Percentiles rank a stretch among this genome's conserved stretches.
Evolutionary conservation across 768 basidiomycete species (phyloP).

Genomic region (Boletus bicolor): DNA sequence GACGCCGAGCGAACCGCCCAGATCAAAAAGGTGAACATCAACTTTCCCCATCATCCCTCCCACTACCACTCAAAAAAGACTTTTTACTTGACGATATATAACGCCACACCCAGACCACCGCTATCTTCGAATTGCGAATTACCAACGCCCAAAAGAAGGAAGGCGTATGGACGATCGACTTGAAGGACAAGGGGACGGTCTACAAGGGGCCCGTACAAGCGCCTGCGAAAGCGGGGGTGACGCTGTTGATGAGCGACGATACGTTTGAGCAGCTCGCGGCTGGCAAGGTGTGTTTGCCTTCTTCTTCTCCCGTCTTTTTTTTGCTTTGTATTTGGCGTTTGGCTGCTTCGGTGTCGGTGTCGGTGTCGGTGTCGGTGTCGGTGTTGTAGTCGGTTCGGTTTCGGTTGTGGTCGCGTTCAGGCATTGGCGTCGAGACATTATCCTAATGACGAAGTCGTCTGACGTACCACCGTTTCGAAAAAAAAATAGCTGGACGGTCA

Average conservation of each 20-base stretch:
- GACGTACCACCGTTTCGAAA: too few relatives aligned
- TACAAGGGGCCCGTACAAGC: conserved; percentile 57
- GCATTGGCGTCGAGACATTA: too few relatives aligned
- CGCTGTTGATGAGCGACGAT: conserved; percentile 74
- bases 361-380: too few relatives aligned
- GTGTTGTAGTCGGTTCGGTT: too few relatives aligned
- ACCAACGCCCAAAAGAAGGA: conserved; percentile 70
- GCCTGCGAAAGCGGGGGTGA: conserved; percentile 74
- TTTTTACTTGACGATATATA: too few relatives aligned
- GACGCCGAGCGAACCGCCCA: conserved; percentile 63
- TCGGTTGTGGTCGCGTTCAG: too few relatives aligned
- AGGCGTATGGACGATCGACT: conserved; percentile 86
- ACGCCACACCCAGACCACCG: conserved; percentile 53
- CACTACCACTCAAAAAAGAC: too few relatives aligned
- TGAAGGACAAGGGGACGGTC: conserved; percentile 79
- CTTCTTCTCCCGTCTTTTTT: not conserved
- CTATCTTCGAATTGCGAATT: conserved; percentile 82
- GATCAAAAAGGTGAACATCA: conserved; percentile 60
- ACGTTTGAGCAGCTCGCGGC: conserved; percentile 67
- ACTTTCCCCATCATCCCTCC: not conserved
- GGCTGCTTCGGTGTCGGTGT: not conserved
- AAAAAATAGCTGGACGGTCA: conserved; percentile 71
- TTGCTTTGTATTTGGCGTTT: not conserved
- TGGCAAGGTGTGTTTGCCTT: conserved; percentile 54
- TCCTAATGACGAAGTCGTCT: too few relatives aligned